Conservation (phyloP, 2,329 filamentous ascomycete species). For the Volutella citrinella region DNA sequence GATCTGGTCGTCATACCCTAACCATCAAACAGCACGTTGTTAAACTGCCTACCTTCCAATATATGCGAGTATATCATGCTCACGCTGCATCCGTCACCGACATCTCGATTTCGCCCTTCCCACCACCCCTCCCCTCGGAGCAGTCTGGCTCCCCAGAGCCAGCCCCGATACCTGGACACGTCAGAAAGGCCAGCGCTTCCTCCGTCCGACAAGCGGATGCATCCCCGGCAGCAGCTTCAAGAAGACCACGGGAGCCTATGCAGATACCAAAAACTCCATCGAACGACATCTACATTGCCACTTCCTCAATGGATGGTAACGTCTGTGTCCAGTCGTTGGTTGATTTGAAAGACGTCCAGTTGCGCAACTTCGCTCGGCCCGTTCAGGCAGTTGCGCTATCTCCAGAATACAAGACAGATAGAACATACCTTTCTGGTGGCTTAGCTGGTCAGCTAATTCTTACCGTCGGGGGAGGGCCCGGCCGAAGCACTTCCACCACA, state of each 20-base stretch:
- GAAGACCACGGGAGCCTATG: conserved; percentile 48
- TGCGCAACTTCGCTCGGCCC: conserved; percentile 91
- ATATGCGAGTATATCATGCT: conserved; percentile 83
- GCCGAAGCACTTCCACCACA: conserved; percentile 84
- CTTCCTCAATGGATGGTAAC: conserved; percentile 92
- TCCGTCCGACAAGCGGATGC: conserved; percentile 31
- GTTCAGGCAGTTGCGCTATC: conserved; percentile 92
- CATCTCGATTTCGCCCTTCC: conserved; percentile 86
- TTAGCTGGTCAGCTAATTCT: conserved; percentile 83
- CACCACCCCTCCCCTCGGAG: conserved; percentile 50
- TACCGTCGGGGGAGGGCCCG: conserved; percentile 75
- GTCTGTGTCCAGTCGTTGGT: conserved; percentile 87
- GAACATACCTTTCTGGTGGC: conserved; percentile 87
- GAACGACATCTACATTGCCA: conserved; percentile 90
- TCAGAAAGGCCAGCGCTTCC: conserved; percentile 29
- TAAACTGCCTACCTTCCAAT: conserved; percentile 76
- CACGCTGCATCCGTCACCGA: conserved; percentile 89
- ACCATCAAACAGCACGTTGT: conserved; percentile 91
- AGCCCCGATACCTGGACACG: too few species aligned
- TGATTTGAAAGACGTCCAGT: conserved; percentile 83
- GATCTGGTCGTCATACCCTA: too few species aligned
- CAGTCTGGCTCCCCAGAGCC: too few species aligned
- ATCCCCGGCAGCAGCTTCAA: conserved; percentile 49
- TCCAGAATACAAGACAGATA: conserved; percentile 87
- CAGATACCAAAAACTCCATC: conserved; percentile 71